Conservation (phyloP, 2,329 filamentous ascomycete genomes). For the Fusarium tanahbumbuense region DNA sequence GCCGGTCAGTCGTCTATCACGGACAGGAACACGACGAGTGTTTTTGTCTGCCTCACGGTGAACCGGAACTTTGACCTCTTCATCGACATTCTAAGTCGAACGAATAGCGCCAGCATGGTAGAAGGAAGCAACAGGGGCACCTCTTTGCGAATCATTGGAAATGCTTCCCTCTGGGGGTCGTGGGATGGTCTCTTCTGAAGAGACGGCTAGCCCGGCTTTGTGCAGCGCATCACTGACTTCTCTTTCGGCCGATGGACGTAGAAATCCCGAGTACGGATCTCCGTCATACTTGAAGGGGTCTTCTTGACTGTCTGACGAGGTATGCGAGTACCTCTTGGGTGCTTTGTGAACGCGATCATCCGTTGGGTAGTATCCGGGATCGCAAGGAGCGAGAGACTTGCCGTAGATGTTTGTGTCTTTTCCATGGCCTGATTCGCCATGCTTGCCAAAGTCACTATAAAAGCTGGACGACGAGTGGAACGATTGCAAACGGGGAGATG, state of each 20-base stretch:
- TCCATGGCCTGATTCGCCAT: slow-evolving; percentile 5
- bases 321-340: slow-evolving; percentile 40
- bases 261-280: slow-evolving; percentile 52
- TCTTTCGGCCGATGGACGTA: slow-evolving; percentile 55
- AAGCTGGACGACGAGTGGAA: slow-evolving; percentile 47
- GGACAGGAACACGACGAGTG: slow-evolving; percentile 1
- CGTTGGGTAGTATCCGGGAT: not conserved
- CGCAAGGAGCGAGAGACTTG: not conserved
- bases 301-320: slow-evolving; percentile 52
- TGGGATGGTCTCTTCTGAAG: slow-evolving; percentile 11
- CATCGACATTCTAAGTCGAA: slow-evolving; percentile 56
- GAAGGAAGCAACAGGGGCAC: slow-evolving; percentile 45
- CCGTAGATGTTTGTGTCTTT: slow-evolving; percentile 4
- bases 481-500: slow-evolving; percentile 37
- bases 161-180: slow-evolving; percentile 8
- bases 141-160: slow-evolving; percentile 7
- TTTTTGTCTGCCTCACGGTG: slow-evolving; percentile 28
- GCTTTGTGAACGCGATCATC: slow-evolving; percentile 14
- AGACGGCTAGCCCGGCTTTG: slow-evolving; percentile 42
- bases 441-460: slow-evolving; percentile 41
- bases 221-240: slow-evolving; percentile 58
- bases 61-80: slow-evolving; percentile 54
- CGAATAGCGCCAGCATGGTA: slow-evolving; percentile 53
- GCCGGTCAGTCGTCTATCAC: slow-evolving; percentile 22
- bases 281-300: slow-evolving; percentile 62